Conservation (phyloP, 495 filamentous ascomycete genomes). For the Lasiosphaeris hirsuta region DNA sequence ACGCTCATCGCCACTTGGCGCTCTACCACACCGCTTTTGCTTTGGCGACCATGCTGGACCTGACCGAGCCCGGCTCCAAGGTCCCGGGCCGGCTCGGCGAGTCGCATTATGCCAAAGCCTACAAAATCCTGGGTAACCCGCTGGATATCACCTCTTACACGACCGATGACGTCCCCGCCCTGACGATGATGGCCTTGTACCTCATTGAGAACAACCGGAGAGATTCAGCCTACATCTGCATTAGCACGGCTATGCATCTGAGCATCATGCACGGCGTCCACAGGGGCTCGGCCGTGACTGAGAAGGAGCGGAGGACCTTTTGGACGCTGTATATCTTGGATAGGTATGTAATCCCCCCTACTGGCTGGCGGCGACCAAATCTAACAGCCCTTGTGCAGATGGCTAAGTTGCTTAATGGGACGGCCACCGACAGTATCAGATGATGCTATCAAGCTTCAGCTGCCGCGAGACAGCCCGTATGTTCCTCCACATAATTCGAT, state of each 20-base stretch:
- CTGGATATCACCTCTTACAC: constrained; percentile 31
- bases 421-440: constrained; percentile 35
- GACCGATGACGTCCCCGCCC: constrained; percentile 28
- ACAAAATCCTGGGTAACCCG: constrained; percentile 33
- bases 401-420: constrained; percentile 42
- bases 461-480: constrained; percentile 33
- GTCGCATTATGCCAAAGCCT: constrained; percentile 33
- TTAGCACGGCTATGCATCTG: constrained; percentile 36
- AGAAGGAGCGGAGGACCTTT: constrained; percentile 34
- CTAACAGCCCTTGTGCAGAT: constrained; percentile 26
- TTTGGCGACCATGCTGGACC: constrained; percentile 21
- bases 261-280: constrained; percentile 37
- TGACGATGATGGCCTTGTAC: constrained; percentile 39
- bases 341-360: constrained; percentile 24
- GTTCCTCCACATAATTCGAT: not conserved
- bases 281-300: constrained; percentile 26
- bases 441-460: constrained; percentile 31
- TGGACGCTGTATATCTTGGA: constrained; percentile 45
- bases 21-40: constrained; percentile 33
- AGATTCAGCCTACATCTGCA: constrained; percentile 36
- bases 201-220: constrained; percentile 39
- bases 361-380: not conserved
- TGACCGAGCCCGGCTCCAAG: constrained; percentile 14
- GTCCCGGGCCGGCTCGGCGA: constrained; percentile 27
- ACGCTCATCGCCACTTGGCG: constrained; percentile 22